phyloP scores from a whole-genome alignment of 148 eudicot species.

The Fallopia convolvulus region DNA sequence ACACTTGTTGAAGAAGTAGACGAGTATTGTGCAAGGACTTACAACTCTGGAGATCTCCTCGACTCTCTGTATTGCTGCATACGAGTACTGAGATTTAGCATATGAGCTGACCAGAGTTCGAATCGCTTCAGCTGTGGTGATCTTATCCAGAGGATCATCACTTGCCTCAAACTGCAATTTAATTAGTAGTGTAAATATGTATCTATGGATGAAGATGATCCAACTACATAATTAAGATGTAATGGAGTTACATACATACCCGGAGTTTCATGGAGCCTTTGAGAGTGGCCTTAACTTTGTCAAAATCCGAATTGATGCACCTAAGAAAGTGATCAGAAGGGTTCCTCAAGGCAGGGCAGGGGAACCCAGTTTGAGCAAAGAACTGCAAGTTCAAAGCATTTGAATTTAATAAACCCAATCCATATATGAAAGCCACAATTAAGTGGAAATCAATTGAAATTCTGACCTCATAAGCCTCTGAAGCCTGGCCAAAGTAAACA shows the following conservation, averaged over 20 bases:
- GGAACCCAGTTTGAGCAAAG: conserved; percentile 94
- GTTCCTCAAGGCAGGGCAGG: conserved; percentile 89
- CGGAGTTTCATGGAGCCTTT: conserved; percentile 96
- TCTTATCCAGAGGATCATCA: conserved; percentile 87
- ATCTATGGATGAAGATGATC: too few species aligned
- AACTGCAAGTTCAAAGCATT: conserved; percentile 42
- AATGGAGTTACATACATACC: conserved; percentile 30
- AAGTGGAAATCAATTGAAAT: not conserved
- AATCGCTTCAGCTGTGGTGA: conserved; percentile 82
- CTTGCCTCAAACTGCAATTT: conserved; percentile 57
- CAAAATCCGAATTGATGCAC: conserved; percentile 88
- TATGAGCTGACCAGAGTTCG: conserved; percentile 54
- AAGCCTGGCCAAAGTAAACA: conserved; percentile 89
- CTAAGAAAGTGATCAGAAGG: conserved; percentile 98
- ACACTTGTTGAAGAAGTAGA: not conserved
- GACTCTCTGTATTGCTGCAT: conserved; percentile 57
- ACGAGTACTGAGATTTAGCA: conserved; percentile 55
- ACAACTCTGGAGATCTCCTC: conserved; percentile 76
- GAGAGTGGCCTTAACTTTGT: conserved; percentile 91
- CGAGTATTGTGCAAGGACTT: conserved; percentile 9
- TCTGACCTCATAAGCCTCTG: conserved; percentile 80
- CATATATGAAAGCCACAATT: not conserved
- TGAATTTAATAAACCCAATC: not conserved
- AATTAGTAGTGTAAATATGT: not conserved
- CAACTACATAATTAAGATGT: too few species aligned